These are phyloP conservation scores for Coelastrella sp. DNA, from an alignment of 139 green algal species.

Conservation along the genomic window DNA sequence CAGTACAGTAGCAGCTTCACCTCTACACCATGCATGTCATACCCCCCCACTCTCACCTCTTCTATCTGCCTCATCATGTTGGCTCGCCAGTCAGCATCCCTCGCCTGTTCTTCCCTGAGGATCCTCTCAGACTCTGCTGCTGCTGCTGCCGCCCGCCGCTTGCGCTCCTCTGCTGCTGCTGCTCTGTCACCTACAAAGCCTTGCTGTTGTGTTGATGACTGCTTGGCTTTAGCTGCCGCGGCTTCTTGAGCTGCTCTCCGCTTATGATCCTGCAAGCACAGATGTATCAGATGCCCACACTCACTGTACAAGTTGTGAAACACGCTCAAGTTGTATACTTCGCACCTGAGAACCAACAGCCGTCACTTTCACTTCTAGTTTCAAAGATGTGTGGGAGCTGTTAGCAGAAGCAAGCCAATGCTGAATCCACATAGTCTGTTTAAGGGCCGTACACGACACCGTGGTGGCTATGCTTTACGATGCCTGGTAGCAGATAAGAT, in stretches of 20 bases:
- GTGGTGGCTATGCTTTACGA: no score
- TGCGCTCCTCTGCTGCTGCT: constrained; percentile 27
- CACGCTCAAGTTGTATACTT: no score
- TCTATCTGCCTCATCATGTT: constrained; percentile 55
- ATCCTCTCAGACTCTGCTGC: constrained; percentile 51
- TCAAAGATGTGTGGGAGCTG: no score
- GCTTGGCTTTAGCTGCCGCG: neutral
- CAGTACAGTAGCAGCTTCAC: neutral
- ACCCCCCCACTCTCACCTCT: neutral
- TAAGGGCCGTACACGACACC: no score
- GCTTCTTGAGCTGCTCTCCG: neutral
- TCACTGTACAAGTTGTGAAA: no score
- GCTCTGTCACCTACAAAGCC: constrained; percentile 23
- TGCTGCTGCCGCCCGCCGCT: constrained; percentile 39
- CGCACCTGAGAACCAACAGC: no score
- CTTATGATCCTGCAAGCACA: constrained; percentile 11
- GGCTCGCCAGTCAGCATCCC: constrained; percentile 62
- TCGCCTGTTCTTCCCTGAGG: constrained; percentile 57
- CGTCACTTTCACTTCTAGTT: no score
- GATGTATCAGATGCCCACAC: no score
- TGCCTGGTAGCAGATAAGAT: no score
- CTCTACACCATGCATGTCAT: neutral
- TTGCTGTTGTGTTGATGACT: neutral
- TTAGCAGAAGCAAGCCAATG: no score
- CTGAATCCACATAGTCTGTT: no score